Base-by-base conservation (phyloP, 176 grass and related monocot genomes). In the Oryza coarctata region DNA sequence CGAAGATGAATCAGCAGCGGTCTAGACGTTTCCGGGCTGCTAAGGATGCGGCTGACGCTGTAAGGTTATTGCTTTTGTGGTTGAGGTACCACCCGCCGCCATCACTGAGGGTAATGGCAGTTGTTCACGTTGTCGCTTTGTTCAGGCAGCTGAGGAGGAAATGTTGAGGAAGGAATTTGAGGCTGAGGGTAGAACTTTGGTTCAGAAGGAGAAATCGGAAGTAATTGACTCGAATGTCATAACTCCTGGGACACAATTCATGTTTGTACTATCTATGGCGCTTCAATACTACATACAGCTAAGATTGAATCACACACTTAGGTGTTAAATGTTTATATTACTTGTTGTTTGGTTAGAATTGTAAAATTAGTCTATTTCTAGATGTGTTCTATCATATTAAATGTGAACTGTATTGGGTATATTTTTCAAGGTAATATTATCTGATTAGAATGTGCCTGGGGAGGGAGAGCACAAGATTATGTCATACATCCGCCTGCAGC, bases 401-500 rank as follows among this genome's bases (percentile, higher is more conserved):
- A 86, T 32, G 67, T 35, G 38, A 67, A 90, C 71, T 90, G 83
- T 69, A 66, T 83, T 76, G 39, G 63, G 20, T 89, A 63, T 82
- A 65, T 92, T 89, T 87, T 91, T 66, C 12, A 86, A 99, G 96
- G 91, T 99, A 77, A 84, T 99, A 49, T 72, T 99, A 77, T 99
- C 96, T n/a, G 96, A 99, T 86, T 94, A 93, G 5, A 99, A 99
- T 83, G 96, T 99, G 39, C 96, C 93, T 88, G 93, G 96, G 52
- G 96, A 99, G 85, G 93, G 96, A 29, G 93, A 95, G 70, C 93
- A 99, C 68, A 95, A 99, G 87, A 85, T 99, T 68, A 99, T 99
- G 93, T 95, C 96, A 66, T 99, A 99, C 79, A 95, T 99, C 43
- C 91, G 96, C 4, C 65, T 95, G 65, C 96, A 95, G 77, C 84